Base-by-base conservation (phyloP, 805 yeast species). In the Hanseniaspora hatyaiensis region DNA sequence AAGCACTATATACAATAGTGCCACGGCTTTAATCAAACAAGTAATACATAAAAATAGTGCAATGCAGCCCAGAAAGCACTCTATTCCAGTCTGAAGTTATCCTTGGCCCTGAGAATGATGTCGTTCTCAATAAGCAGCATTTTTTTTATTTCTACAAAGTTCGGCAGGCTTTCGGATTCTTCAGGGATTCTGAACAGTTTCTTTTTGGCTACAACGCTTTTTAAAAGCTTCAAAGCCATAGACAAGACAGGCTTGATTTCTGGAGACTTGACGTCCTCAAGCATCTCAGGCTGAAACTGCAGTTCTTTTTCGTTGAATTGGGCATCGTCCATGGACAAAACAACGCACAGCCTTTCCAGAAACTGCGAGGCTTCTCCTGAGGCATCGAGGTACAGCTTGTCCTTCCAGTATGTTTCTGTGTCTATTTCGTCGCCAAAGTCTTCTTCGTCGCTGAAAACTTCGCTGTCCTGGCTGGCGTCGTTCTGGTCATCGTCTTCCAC, bases 401-500 rank as follows among this genome's bases (percentile, higher is more conserved):
- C 51, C 15, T 36, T 34, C 51, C 51, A 49, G 8, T 13, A 19
- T 6, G 43, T 33, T 9, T 36, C 43, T 3, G n/a, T 31, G n/a
- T 48, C 51, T 6, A 34, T 15, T 4, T 43, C 48, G 13, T 48
- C 51, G 8, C 24, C 30, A 5, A 22, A 23, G 9, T 13, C 45
- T 34, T 45, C 45, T n/a, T 34, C 31, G 3, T 23, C 33, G 3
- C 42, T 31, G 8, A 34, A 12, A 11, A 33, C 40, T 40, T 29
- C 52, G n/a, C 43, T 33, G 15, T 33, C 26, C 6, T 31, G 20
- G 9, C 31, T 16, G n/a, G 19, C 49, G 3, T 19, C 26, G 6
- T 30, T 39, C 13, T 63, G 66, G 43, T 62, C 60, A 8, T 66
- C 56, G 3, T 51, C 51, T 22, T 52, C 52, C 24, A 49, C 54